Percentiles rank a stretch among this genome's conserved stretches.
phyloP scores from a whole-genome alignment of 805 yeast species.

The Candida insectalens region DNA sequence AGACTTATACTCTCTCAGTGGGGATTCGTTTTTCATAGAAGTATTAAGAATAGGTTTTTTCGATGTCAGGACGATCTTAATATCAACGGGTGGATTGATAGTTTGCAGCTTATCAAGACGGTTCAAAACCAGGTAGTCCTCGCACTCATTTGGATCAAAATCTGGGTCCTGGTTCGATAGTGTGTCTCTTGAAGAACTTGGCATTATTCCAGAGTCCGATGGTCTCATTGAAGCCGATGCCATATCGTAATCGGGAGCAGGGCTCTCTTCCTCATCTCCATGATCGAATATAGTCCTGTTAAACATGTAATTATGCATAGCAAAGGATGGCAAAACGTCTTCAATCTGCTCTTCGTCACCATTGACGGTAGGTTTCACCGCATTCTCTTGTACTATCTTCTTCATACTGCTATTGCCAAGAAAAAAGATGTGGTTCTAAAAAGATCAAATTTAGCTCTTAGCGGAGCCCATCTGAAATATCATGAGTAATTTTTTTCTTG shows the following conservation, averaged over 20 bases:
- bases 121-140: slow-evolving; percentile 20
- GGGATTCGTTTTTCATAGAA: slow-evolving; percentile 18
- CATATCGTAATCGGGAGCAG: slow-evolving; percentile 12
- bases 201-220: neutral
- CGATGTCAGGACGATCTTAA: slow-evolving; percentile 30
- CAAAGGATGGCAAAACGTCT: slow-evolving; percentile 62
- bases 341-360: too few relatives aligned
- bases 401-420: too few relatives aligned
- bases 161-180: too few relatives aligned
- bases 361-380: too few relatives aligned
- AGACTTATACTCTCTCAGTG: slow-evolving; percentile 46
- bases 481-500: too few relatives aligned
- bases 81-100: slow-evolving; percentile 16
- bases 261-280: slow-evolving; percentile 5
- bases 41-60: slow-evolving; percentile 23
- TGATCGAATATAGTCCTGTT: slow-evolving; percentile 15
- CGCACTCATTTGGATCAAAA: slow-evolving; percentile 12
- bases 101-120: slow-evolving; percentile 16
- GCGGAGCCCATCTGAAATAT: too few relatives aligned
- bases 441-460: too few relatives aligned
- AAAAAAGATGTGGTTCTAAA: too few relatives aligned
- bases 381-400: too few relatives aligned
- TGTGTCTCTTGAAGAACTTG: too few relatives aligned
- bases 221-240: neutral
- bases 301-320: slow-evolving; percentile 43